A percentile compares a stretch with the other conserved stretches of the same genome.
phyloP scores from a whole-genome alignment of 495 filamentous ascomycete species.

The Bryoglossum gracile region DNA sequence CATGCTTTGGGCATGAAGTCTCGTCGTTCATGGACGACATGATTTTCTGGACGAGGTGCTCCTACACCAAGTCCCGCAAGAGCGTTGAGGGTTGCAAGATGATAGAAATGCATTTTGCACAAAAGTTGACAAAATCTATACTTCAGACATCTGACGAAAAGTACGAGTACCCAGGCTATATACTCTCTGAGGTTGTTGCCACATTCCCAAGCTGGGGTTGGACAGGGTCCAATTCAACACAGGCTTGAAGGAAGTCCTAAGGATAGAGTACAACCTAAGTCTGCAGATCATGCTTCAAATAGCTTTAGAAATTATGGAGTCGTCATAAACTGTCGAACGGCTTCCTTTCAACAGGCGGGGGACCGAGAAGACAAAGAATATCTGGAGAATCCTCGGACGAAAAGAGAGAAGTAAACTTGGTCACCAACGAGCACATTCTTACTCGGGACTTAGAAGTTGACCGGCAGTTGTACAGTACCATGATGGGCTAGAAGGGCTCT shows the following conservation, averaged over 20 bases:
- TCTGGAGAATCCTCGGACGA: not conserved
- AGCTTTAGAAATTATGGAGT: not conserved
- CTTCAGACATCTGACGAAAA: no score
- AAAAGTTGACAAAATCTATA: no score
- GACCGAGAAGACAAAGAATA: not conserved
- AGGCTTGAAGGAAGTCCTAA: not conserved
- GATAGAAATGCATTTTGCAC: conserved; percentile 12
- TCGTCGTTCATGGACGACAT: conserved; percentile 16
- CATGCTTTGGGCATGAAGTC: conserved; percentile 5
- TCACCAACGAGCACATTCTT: not conserved
- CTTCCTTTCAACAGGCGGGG: not conserved
- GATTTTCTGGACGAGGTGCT: conserved; percentile 1
- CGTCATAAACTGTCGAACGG: not conserved
- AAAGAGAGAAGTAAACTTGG: not conserved
- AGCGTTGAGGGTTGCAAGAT: not conserved
- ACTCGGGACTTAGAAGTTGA: not conserved
- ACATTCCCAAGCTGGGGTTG: no score
- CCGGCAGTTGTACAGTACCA: not conserved
- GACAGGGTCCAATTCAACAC: no score
- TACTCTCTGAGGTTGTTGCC: not conserved
- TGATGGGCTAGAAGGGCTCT: no score
- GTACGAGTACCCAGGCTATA: no score
- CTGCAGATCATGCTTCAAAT: not conserved
- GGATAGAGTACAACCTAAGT: not conserved
- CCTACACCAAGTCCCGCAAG: conserved; percentile 1